Conservation (phyloP, 2,329 filamentous ascomycete genomes). For the Penicillium capsulatum region DNA sequence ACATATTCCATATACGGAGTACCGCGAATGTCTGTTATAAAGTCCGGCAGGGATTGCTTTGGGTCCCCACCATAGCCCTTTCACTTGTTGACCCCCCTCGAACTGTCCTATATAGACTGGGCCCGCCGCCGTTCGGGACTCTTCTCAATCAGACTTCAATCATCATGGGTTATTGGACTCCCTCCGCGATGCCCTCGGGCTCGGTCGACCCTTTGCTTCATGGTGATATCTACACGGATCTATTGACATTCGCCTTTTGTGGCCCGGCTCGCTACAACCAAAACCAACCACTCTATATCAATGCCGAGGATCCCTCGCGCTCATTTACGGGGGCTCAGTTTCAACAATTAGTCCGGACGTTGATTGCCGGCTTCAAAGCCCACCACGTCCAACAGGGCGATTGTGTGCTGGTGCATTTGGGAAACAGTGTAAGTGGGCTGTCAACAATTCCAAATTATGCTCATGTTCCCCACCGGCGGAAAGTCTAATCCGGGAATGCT, state of each 20-base stretch:
- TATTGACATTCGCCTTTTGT: constrained; percentile 42
- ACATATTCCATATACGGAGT: not conserved
- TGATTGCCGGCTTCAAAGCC: constrained; percentile 41
- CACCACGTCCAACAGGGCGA: constrained; percentile 39
- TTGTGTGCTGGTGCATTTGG: constrained; percentile 42
- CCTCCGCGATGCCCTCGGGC: constrained; percentile 2
- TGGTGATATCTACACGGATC: constrained; percentile 32
- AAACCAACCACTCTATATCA: constrained; percentile 41
- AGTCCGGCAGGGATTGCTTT: not conserved
- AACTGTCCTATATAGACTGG: not conserved
- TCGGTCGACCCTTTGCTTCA: constrained; percentile 14
- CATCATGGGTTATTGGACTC: constrained; percentile 16
- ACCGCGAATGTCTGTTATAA: not conserved
- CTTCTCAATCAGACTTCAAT: not conserved
- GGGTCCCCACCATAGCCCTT: not conserved
- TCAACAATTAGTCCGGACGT: constrained; percentile 32
- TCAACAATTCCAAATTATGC: not conserved
- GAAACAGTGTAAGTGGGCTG: constrained; percentile 38
- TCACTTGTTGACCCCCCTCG: not conserved
- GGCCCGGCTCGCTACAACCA: constrained; percentile 34
- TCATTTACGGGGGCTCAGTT: constrained; percentile 37
- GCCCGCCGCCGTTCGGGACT: not conserved
- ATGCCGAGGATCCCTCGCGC: constrained; percentile 38
- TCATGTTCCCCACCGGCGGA: too few species aligned
- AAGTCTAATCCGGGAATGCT: constrained; percentile 9